Evolutionary conservation across 2,329 filamentous ascomycete genomes (phyloP), one percentile per base, ranked within the genome.

Genomic region (Paecilomyces dactylethromorphus): DNA sequence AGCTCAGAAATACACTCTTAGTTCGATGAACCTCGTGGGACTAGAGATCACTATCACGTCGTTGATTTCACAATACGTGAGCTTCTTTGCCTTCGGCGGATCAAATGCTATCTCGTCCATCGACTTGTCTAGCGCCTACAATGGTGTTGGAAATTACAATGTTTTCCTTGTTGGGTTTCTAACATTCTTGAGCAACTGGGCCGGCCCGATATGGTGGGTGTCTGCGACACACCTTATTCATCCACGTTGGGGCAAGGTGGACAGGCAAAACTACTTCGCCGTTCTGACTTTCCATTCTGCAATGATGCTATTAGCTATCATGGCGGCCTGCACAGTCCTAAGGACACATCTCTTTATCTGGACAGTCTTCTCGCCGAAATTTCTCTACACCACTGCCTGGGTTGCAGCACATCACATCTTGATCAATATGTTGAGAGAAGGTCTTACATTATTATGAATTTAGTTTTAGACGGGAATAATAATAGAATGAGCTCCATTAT

Each of bases 361-460:
- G 94, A 97, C 93, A 0, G 94, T 99, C 11, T 99, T 99, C 74
- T 96, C 91, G 63, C 94, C 94, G 0, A 99, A 97, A 74, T 97
- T 92, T 73, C 77, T 99, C 64, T 99, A 96, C 72, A 90, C 87
- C 63, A 88, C 94, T 81, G 91, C 89, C 13, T 99, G 94, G 95
- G 86, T 84, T 62, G 69, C 93, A 53, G 90, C 85, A 7, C 91
- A 92, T 78, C 93, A 99, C 82, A 71, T 92, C 61, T 70, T 83
- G 39, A 79, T 93, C 51, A 92, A 93, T 71, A 66, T 92, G 33
- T 78, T 83, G 4, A 86, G 85, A 0, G 80, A 85, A 31, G 56
- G 84, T 39, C 65, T 90, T 53, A 86, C 82, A 68, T 82, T 79
- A 45, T 8, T 45, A 18, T 45, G n/a, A 5, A 7, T 45, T 45